Evolutionary conservation across 1,139 yeast species (phyloP), one percentile per base, ranked within the genome.

Genomic region (Lodderomyces orthopsilosis): DNA sequence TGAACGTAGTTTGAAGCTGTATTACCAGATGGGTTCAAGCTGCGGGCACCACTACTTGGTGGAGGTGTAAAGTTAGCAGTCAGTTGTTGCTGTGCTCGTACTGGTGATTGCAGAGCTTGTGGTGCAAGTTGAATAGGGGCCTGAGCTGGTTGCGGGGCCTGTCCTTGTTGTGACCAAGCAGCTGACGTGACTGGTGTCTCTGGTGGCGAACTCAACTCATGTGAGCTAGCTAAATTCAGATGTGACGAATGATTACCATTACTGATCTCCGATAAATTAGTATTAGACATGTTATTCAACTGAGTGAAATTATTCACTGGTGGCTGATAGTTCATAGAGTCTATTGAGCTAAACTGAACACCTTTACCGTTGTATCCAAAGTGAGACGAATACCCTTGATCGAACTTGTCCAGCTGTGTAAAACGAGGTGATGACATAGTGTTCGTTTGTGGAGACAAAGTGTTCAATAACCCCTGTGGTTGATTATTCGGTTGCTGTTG

Each of bases 1-100:
- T 81, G 78, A 44, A 85, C 89, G 53, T 84, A 83, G 49, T 71
- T 72, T 26, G 59, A 14, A 24, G 34, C 7, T 50, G 40, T 48
- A 51, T 47, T 48, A 55, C 54, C 55, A 3, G 13, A n/a, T 17
- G 38, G 28, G 9, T 36, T 26, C 15, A 23, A 3, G n/a, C 17
- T 17, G 12, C 38, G 26, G 5, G 32, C 23, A 10, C n/a, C 32
- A 27, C 27, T n/a, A 53, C 50, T 47, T 50, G 46, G 24, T 18
- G 46, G 30, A 46, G 52, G 30, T 37, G 46, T 34, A 46, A 55
- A 23, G 35, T 43, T 40, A 18, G 51, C 13, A 32, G 50, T 35
- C 40, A 41, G 19, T 37, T 40, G 43, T 24, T 33, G 41, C 8
- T 38, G 42, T 6, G 46, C 40, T 26, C 38, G 38, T 8, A 46